These are phyloP conservation scores for Marasmius tenuissimus DNA, from an alignment of 1,284 basidiomycete genomes.

Conservation along the genomic window DNA sequence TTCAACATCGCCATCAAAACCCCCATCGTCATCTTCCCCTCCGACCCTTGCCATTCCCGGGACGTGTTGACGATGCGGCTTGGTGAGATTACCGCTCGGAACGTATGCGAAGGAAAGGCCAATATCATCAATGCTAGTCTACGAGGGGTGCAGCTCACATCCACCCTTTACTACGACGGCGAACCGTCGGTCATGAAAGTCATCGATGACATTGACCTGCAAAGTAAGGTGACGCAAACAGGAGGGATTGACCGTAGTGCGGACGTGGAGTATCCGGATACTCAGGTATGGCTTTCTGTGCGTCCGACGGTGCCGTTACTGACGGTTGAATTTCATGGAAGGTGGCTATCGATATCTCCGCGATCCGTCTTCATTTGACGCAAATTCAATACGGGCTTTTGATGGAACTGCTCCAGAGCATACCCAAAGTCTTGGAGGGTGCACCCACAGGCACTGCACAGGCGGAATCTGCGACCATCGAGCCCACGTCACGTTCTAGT, in stretches of 20 bases:
- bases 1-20: constrained; percentile 91
- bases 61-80: constrained; percentile 84
- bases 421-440: constrained; percentile 68
- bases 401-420: constrained; percentile 69
- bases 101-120: constrained; percentile 66
- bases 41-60: constrained; percentile 58
- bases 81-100: constrained; percentile 87
- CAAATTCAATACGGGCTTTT: constrained; percentile 88
- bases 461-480: constrained; percentile 20
- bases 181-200: constrained; percentile 71
- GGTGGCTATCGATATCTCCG: constrained; percentile 81
- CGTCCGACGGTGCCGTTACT: neutral
- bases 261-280: constrained; percentile 62
- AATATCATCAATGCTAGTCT: constrained; percentile 80
- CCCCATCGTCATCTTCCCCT: constrained; percentile 91
- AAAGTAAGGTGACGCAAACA: constrained; percentile 70
- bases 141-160: constrained; percentile 83
- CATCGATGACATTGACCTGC: constrained; percentile 89
- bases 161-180: constrained; percentile 57
- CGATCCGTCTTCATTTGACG: constrained; percentile 88
- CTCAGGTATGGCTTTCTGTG: constrained; percentile 50
- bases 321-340: constrained; percentile 26
- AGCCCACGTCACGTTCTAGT: constrained; percentile 4
- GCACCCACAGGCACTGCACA: constrained; percentile 35
- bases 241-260: constrained; percentile 47